Evolutionary conservation across 768 basidiomycete genomes (phyloP), one percentile per base, ranked within the genome.

Genomic region (Mycena olivaceomarginata): DNA sequence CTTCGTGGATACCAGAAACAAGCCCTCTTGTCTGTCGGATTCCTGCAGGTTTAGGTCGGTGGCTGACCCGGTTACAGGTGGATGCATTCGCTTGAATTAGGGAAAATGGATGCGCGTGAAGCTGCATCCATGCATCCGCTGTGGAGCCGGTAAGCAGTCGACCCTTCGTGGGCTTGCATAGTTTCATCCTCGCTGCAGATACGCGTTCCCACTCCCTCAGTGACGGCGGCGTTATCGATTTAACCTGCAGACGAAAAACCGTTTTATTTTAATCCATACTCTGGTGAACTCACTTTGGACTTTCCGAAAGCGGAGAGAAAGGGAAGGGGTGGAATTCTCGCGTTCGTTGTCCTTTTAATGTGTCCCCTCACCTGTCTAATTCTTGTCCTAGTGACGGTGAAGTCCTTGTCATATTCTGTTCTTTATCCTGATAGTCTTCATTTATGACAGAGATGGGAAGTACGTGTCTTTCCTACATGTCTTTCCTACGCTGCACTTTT

Each of bases 1-100:
- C 85, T 98, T 39, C 91, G 96, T 62, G 93, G 93, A 48, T 99
- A 99, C 85, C 98, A 99, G 82, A 98, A 97, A 82, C 98, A 99
- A 85, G 98, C 97, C 0, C 87, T 99, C 62, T 88, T 87, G 94
- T 96, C 69, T 63, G 93, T 84, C 18, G 10, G 40, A n/a, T 68
- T 66, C 59, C 45, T 57, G 40, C 2, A 48, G 45, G 40, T 57
- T 22, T 25, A n/a, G n/a, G 60, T 25, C 18, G 57, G 2, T 67
- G 3, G 70, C 73, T 79, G 18, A 74, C 70, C 64, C 16, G n/a
- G 31, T 43, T 64, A 16, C 73, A 96, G 96, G 48, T 99, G 98
- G 98, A 97, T 98, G 97, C 87, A 93, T 79, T 94, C 95, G 4
- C 88, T 97, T 69, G 98, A 99, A 85, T 91, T 90, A 2, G 95